phyloP scores from a whole-genome alignment of 2,329 filamentous ascomycete genomes.

The Aureobasidium sp. region DNA sequence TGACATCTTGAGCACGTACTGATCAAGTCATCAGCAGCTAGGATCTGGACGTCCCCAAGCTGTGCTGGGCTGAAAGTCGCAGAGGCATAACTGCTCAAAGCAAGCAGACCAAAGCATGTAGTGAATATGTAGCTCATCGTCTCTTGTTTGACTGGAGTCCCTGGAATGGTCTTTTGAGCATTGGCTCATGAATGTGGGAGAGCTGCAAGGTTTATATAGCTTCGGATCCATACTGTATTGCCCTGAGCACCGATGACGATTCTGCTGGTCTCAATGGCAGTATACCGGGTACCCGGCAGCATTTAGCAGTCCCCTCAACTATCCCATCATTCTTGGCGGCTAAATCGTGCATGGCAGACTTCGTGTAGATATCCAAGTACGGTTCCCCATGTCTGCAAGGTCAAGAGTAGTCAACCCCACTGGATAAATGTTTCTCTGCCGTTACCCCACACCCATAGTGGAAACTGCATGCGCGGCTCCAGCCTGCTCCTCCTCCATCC shows the following conservation, averaged over 20 bases:
- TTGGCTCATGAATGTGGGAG: background rate
- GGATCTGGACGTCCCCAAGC: background rate
- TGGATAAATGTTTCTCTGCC: background rate
- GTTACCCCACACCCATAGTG: background rate
- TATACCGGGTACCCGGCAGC: conserved; percentile 5
- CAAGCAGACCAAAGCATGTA: background rate
- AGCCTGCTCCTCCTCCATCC: background rate
- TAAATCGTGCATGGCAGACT: background rate
- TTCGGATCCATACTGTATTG: background rate
- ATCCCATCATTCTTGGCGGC: background rate
- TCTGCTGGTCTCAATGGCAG: background rate
- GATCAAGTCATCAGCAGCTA: background rate
- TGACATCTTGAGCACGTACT: too few relatives aligned
- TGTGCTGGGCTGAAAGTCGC: background rate
- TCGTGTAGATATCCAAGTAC: background rate
- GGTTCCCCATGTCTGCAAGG: background rate
- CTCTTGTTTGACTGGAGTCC: background rate
- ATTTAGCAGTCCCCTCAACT: background rate
- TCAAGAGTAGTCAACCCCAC: background rate
- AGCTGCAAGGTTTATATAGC: background rate
- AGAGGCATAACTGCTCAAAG: background rate
- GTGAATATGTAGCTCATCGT: background rate
- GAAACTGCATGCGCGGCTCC: background rate
- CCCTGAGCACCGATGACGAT: background rate
- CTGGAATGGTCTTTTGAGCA: background rate